Conservation (phyloP, 2,329 filamentous ascomycete genomes). For the Fusarium sterilihyphosum region DNA sequence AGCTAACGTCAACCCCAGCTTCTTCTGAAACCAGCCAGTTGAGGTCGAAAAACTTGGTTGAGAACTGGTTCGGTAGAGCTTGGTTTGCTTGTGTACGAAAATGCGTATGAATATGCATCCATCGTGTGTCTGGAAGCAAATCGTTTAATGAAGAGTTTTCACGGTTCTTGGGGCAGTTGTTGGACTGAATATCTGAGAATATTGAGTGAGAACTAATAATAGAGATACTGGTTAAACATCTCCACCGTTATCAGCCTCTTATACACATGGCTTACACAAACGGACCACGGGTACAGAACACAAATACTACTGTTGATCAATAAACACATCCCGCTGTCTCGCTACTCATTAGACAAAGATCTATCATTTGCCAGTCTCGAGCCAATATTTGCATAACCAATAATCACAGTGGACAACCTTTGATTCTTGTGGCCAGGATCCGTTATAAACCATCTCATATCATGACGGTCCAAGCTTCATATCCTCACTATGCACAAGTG, state of each 20-base stretch:
- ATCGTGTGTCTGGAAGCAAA: neutral
- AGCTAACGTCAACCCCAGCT: conserved; percentile 35
- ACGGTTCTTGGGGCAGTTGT: neutral
- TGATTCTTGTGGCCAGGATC: neutral
- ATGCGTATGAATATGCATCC: neutral
- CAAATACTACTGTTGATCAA: conserved; percentile 17
- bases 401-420: conserved; percentile 2
- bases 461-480: conserved; percentile 15
- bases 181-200: neutral
- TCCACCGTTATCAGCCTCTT: conserved; percentile 5
- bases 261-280: neutral
- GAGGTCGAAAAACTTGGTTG: conserved; percentile 15
- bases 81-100: neutral
- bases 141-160: neutral
- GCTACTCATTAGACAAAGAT: conserved; percentile 3
- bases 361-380: conserved; percentile 6
- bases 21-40: conserved; percentile 38
- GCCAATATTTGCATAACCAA: neutral
- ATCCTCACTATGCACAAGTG: conserved; percentile 1
- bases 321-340: neutral
- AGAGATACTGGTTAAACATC: neutral
- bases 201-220: conserved; percentile 1
- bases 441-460: neutral
- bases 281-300: neutral
- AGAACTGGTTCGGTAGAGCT: neutral